These are phyloP conservation scores for Aspergillus fumigatus DNA, from an alignment of 2,329 filamentous ascomycete genomes.

Conservation along the genomic window DNA sequence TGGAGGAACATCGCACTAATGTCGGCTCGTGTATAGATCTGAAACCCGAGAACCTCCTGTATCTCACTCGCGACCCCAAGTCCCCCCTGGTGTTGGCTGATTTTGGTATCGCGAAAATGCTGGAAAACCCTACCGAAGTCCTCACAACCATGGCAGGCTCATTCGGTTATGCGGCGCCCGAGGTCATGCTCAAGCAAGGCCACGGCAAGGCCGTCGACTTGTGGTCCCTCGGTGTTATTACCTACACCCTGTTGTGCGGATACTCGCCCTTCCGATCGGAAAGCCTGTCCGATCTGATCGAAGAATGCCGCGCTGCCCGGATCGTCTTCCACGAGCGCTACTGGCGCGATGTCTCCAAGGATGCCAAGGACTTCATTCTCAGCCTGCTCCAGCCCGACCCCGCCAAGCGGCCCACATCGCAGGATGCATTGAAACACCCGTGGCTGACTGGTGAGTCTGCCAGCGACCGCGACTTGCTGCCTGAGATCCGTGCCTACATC, in stretches of 20 bases:
- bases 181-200: slow-evolving; percentile 96
- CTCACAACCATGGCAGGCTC: slow-evolving; percentile 98
- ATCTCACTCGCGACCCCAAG: slow-evolving; percentile 70
- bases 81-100: slow-evolving; percentile 92
- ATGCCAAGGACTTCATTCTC: slow-evolving; percentile 92
- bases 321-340: slow-evolving; percentile 97
- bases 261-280: slow-evolving; percentile 98
- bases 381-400: slow-evolving; percentile 74
- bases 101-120: slow-evolving; percentile 98
- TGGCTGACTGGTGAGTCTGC: slow-evolving; percentile 92
- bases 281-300: slow-evolving; percentile 85
- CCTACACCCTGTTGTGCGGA: slow-evolving; percentile 94
- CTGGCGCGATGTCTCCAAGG: slow-evolving; percentile 94
- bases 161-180: slow-evolving; percentile 94
- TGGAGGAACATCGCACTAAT: not conserved
- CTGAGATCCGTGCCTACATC: slow-evolving; percentile 92
- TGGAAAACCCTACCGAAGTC: slow-evolving; percentile 84
- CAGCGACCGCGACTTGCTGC: slow-evolving; percentile 92
- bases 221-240: slow-evolving; percentile 99
- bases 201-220: slow-evolving; percentile 98
- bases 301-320: slow-evolving; percentile 78
- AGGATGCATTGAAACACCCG: slow-evolving; percentile 73
- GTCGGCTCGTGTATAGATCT: slow-evolving; percentile 59
- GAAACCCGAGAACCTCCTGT: slow-evolving; percentile 96
- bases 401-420: slow-evolving; percentile 69